Evolutionary conservation across 2,329 filamentous ascomycete species (phyloP), one percentile per base, ranked within the genome.

Genomic region (Pleoardoris graminearum): DNA sequence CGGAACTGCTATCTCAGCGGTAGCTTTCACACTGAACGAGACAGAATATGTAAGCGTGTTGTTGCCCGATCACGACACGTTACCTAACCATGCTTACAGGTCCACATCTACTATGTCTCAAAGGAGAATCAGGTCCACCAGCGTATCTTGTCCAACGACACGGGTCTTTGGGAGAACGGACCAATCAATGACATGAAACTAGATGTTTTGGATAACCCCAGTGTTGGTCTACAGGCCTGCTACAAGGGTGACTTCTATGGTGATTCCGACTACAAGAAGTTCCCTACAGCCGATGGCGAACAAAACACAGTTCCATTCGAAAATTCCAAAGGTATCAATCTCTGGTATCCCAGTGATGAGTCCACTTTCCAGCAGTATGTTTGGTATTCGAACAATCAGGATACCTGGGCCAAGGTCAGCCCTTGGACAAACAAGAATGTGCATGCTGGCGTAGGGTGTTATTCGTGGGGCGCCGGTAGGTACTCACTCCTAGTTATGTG

Each of bases 171-270:
- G 76, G 47, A 59, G 14, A 63, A 74, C 11, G 77, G 77, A 0
- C 53, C 71, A 57, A 49, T 71, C 11, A 68, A 86, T 62, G 90
- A 96, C 71, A 87, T 90, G 58, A 91, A 95, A 57, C 83, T 90
- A 33, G 86, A 95, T 58, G 88, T 87, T 60, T 95, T 95, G 72
- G 93, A 97, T 76, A 88, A 91, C 1, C 97, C 97, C 65, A 85
- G 90, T 1, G 88, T 96, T 42, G 94, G 94, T 2, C 76, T 94
- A 25, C 90, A 95, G 67, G 87, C 92, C 14, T 87, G 86, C 43
- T 79, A 86, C 17, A 88, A 96, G 70, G 94, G 94, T 0, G 80
- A 97, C 37, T 76, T 82, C 29, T 71, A 71, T 39, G 69, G 68
- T 32, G 67, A 69, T 38, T 51, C 66, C 12, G 73, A 78, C 51